These are phyloP conservation scores for Beta vulgaris DNA, from an alignment of 148 eudicot species.

Conservation along the genomic window DNA sequence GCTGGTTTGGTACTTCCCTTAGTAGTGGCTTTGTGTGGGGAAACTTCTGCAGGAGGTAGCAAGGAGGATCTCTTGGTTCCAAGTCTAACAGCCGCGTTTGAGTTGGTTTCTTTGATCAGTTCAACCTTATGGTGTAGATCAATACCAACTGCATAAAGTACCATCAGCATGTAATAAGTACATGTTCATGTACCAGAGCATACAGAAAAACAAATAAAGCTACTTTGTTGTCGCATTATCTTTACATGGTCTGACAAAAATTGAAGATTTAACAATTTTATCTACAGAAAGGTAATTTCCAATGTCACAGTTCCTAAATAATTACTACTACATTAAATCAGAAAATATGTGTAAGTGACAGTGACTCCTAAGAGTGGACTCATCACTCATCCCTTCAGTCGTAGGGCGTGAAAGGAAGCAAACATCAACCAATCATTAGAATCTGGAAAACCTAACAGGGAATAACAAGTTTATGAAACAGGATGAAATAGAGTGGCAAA, in stretches of 20 bases:
- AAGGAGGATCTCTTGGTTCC: constrained; percentile 39
- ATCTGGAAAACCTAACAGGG: background rate
- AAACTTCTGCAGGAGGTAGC: constrained; percentile 37
- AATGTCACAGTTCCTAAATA: background rate
- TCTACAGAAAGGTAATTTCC: background rate
- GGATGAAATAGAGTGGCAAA: background rate
- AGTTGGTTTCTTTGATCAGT: constrained; percentile 33
- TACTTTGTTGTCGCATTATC: background rate
- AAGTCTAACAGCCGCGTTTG: constrained; percentile 31
- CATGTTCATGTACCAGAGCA: background rate
- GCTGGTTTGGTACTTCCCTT: constrained; percentile 31
- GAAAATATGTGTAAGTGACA: background rate
- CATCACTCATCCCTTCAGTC: background rate
- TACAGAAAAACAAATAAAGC: background rate
- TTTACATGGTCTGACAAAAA: background rate
- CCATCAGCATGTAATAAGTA: constrained; percentile 13
- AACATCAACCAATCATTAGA: background rate
- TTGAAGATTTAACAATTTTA: background rate
- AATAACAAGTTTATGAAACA: background rate
- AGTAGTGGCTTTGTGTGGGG: constrained; percentile 37
- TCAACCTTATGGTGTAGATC: constrained; percentile 66
- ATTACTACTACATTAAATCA: background rate
- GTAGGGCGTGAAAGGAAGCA: background rate
- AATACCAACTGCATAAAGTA: constrained; percentile 73
- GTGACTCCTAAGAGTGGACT: background rate